phyloP scores from a whole-genome alignment of 2,329 filamentous ascomycete genomes.

The Xylaria sp. region DNA sequence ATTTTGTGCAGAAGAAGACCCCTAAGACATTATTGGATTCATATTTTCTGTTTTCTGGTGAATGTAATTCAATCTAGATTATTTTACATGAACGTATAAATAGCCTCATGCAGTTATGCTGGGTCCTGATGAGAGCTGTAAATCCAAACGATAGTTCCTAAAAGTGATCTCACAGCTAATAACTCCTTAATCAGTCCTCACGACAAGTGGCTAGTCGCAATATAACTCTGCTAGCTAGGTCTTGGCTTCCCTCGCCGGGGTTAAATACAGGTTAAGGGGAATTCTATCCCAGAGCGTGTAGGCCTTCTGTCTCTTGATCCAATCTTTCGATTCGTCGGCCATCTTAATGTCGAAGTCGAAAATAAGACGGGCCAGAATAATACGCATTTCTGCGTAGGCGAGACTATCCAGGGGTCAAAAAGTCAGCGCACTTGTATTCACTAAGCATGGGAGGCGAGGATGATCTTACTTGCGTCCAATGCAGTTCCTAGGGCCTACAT shows the following conservation, averaged over 20 bases:
- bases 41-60: not conserved
- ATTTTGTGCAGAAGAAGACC: not conserved
- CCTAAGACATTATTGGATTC: too few relatives aligned
- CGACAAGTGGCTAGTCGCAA: not conserved
- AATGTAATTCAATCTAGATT: not conserved
- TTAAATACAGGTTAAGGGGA: slow-evolving; percentile 42
- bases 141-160: not conserved
- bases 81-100: not conserved
- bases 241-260: slow-evolving; percentile 32
- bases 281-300: slow-evolving; percentile 51
- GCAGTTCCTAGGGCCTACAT: slow-evolving; percentile 53
- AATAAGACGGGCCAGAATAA: slow-evolving; percentile 58
- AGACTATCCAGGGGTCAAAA: slow-evolving; percentile 44
- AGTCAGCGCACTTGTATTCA: slow-evolving; percentile 14
- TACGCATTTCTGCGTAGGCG: slow-evolving; percentile 61
- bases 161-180: not conserved
- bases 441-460: not conserved
- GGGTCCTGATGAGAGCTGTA: not conserved
- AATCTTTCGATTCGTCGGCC: slow-evolving; percentile 47
- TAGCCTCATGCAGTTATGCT: too few relatives aligned
- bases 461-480: slow-evolving; percentile 54
- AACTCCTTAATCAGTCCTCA: not conserved
- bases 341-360: slow-evolving; percentile 59
- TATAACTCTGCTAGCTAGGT: not conserved
- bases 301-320: slow-evolving; percentile 51